These are phyloP conservation scores for Pyracantha coccinea DNA, from an alignment of 331 rosid genomes.

Conservation along the genomic window DNA sequence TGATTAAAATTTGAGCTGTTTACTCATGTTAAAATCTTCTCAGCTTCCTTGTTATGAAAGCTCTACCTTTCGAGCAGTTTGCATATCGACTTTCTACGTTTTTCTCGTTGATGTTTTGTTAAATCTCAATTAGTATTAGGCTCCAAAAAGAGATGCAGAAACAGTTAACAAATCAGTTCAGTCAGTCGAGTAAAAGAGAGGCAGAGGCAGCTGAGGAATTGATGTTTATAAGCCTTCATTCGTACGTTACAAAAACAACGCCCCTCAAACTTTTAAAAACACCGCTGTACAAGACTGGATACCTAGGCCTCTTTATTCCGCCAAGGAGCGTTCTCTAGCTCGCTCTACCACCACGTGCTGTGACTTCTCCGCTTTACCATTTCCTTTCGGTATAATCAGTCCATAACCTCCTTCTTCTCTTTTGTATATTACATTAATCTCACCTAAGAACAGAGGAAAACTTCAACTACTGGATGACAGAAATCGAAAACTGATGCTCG, in stretches of 20 bases:
- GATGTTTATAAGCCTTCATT: not conserved
- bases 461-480: conserved; percentile 12
- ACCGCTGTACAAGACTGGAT: conserved; percentile 9
- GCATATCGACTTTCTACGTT: too few relatives aligned
- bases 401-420: conserved; percentile 90
- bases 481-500: not conserved
- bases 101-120: not conserved
- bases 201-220: not conserved
- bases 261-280: conserved; percentile 15
- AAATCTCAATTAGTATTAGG: not conserved
- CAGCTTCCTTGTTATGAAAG: too few relatives aligned
- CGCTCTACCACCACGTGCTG: conserved; percentile 33
- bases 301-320: conserved; percentile 39
- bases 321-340: conserved; percentile 41
- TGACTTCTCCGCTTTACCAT: conserved; percentile 35
- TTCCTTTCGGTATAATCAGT: conserved; percentile 70
- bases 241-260: not conserved
- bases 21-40: too few relatives aligned
- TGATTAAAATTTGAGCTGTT: too few relatives aligned
- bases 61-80: too few relatives aligned
- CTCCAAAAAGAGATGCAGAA: too few relatives aligned
- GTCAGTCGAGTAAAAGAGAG: too few relatives aligned
- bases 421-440: conserved; percentile 71
- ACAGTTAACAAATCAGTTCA: not conserved
- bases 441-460: conserved; percentile 36